Evolutionary conservation across 805 yeast species (phyloP), one percentile per base, ranked within the genome.

Genomic region (Metschnikowia vanudenii): DNA sequence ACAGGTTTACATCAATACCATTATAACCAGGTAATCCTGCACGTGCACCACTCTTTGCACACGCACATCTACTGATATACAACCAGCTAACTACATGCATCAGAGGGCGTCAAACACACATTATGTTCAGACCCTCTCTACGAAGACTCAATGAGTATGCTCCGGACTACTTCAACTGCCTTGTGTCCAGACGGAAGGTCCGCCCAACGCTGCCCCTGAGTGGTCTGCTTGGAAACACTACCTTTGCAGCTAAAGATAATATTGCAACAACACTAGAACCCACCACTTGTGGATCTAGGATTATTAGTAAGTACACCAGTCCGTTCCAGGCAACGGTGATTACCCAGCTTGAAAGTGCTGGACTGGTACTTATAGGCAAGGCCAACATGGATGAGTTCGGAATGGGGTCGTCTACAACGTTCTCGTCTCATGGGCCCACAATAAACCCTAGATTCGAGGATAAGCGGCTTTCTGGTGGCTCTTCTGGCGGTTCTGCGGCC

Each of bases 341-440:
- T 0, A 54, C 63, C 2, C 67, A 81, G 3, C 63, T 94, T n/a
- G 63, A 74, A 8, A 56, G 66, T 0, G 70, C 73, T 1, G 88
- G 90, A 0, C 75, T 78, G 13, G 51, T 59, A 0, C 59, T 82
- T 5, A 69, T 83, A 1, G 99, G 97, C 0, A 94, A 92, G 63
- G 78, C 95, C 2, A 94, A 92, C 56, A 72, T 94, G 79, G 99
- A 94, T 67, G 97, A 94, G 67, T 94, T 94, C 69, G 99, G 96
- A 2, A 94, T 94, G 99, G 99, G 99, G 10, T 82, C 88, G 11
- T 75, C 82, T 1, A 84, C 81, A 12, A 68, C 80, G 2, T 73
- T 79, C 54, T 76, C 85, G 0, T 54, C 57, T 41, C 79, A 66
- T 58, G 91, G 90, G 0, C 73, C 85, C 1, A 75, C 84, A 0